Evolutionary conservation across 176 grass and related monocot species (phyloP).

Genomic region (Calamus simplicifolius): DNA sequence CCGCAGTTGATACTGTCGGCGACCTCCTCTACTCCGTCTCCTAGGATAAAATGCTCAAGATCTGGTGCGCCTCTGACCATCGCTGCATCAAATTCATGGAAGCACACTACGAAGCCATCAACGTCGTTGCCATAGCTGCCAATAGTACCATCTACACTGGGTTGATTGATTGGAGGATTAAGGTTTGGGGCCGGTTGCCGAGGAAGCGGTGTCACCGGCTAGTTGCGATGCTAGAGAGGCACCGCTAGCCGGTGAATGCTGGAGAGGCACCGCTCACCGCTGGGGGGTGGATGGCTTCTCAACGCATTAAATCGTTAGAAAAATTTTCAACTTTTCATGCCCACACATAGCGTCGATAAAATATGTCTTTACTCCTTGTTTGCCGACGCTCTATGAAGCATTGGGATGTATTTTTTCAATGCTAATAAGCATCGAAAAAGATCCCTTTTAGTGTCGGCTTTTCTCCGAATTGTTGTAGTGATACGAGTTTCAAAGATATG

Average conservation of each 20-base stretch:
- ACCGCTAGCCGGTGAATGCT: conserved; percentile 77
- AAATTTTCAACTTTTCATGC: too few relatives aligned
- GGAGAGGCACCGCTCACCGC: too few relatives aligned
- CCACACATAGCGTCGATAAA: too few relatives aligned
- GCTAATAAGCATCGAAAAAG: too few relatives aligned
- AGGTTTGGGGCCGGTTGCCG: conserved; percentile 39
- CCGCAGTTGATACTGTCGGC: conserved; percentile 38
- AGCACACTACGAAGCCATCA: conserved; percentile 85
- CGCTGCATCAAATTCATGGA: conserved; percentile 65
- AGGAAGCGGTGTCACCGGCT: conserved; percentile 37
- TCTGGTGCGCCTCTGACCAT: conserved; percentile 59
- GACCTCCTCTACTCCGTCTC: conserved; percentile 74
- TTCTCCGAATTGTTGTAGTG: too few relatives aligned
- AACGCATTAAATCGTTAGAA: too few relatives aligned
- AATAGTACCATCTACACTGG: conserved; percentile 73
- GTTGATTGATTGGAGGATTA: conserved; percentile 58
- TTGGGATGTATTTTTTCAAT: too few relatives aligned
- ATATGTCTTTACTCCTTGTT: too few relatives aligned
- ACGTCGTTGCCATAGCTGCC: conserved; percentile 51
- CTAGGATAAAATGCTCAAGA: conserved; percentile 88
- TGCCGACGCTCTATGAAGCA: too few relatives aligned
- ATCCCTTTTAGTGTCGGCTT: too few relatives aligned
- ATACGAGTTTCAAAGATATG: too few relatives aligned
- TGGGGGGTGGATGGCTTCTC: too few relatives aligned
- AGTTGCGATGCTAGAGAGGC: conserved; percentile 47